Percentiles rank a stretch among this genome's conserved stretches.
phyloP scores from a whole-genome alignment of 2,329 filamentous ascomycete species.

The Alternaria triticina region DNA sequence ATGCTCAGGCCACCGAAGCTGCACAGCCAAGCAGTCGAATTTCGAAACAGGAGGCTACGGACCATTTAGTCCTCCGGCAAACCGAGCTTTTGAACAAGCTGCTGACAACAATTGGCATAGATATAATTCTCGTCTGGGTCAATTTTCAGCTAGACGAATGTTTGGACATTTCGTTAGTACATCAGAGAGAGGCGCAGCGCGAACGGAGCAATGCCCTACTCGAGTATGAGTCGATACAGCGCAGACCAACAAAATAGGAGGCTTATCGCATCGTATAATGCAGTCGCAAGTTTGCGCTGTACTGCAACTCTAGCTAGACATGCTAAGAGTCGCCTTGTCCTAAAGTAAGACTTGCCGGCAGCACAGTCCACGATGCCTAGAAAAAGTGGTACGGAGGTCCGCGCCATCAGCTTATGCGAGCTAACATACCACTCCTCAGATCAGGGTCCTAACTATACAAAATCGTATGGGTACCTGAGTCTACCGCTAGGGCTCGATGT shows the following conservation, averaged over 20 bases:
- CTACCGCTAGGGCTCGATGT: constrained; percentile 16
- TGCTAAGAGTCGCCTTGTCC: neutral
- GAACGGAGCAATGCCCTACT: neutral
- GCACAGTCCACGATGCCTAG: constrained; percentile 16
- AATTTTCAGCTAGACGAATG: neutral
- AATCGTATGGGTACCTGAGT: neutral
- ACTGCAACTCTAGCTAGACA: neutral
- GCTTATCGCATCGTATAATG: neutral
- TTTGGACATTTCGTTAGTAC: neutral
- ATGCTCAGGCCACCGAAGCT: neutral
- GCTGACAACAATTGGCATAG: neutral
- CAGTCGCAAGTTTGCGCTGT: neutral
- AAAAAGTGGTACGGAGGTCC: constrained; percentile 8
- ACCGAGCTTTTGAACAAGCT: neutral
- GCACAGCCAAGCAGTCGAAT: neutral
- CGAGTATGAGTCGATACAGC: neutral
- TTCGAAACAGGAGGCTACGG: neutral
- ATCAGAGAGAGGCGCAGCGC: neutral
- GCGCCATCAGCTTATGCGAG: neutral
- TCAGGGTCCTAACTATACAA: neutral
- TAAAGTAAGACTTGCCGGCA: neutral
- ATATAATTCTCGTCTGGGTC: neutral
- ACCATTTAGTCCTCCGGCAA: neutral
- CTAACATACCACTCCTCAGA: neutral
- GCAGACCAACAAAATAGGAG: neutral